Evolutionary conservation across 306 rosid species (phyloP).

Genomic region (Oemleria cerasiformis): DNA sequence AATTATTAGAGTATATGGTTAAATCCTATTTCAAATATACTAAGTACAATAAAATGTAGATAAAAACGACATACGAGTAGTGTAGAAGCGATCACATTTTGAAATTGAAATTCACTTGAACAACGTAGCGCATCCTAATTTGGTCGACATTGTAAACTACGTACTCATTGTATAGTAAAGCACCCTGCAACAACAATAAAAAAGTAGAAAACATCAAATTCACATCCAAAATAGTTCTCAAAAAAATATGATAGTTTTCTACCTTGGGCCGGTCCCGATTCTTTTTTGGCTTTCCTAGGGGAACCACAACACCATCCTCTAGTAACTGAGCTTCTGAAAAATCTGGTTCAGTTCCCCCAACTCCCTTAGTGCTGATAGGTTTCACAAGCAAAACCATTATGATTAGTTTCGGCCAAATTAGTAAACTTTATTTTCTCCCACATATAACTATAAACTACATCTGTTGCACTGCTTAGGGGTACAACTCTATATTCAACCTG

Average conservation of each 20-base stretch:
- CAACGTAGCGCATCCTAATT: constrained; percentile 77
- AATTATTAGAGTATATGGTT: no score
- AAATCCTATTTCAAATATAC: no score
- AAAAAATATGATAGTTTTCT: not conserved
- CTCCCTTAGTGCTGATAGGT: constrained; percentile 79
- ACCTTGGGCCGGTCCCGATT: constrained; percentile 37
- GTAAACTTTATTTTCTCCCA: not conserved
- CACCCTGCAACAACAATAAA: constrained; percentile 48
- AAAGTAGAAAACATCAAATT: not conserved
- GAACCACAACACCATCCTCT: constrained; percentile 70
- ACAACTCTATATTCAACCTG: no score
- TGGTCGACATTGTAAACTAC: constrained; percentile 86
- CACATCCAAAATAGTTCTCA: not conserved
- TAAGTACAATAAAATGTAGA: no score
- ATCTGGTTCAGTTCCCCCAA: constrained; percentile 79
- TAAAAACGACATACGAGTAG: no score
- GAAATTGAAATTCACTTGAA: constrained; percentile 73
- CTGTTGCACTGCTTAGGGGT: no score
- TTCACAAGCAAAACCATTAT: constrained; percentile 14
- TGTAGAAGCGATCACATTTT: constrained; percentile 23
- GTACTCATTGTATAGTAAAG: constrained; percentile 76
- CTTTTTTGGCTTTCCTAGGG: constrained; percentile 59
- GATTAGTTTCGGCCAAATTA: no score
- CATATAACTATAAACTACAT: not conserved
- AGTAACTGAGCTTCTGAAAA: constrained; percentile 52